Evolutionary conservation across 148 eudicot species (phyloP).

Genomic region (Camellia lanceoleosa): DNA sequence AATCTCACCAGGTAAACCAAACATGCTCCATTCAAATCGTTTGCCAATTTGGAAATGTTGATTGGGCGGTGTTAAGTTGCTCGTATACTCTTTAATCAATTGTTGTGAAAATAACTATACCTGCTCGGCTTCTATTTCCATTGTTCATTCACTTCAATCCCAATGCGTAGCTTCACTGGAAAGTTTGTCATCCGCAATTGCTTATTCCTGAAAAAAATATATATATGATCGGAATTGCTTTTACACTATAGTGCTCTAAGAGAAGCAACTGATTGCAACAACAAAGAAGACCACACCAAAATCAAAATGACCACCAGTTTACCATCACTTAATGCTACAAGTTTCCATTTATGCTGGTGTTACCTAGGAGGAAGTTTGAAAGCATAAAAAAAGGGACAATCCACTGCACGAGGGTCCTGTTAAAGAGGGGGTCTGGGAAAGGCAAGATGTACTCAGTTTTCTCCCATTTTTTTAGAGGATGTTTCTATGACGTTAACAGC

Average conservation of each 20-base stretch:
- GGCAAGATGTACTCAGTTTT: no score
- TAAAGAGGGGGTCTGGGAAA: no score
- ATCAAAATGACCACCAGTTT: background rate
- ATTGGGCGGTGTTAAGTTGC: background rate
- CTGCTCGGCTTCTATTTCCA: background rate
- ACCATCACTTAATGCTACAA: background rate
- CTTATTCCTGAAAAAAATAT: constrained; percentile 11
- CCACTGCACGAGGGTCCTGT: no score
- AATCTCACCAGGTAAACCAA: background rate
- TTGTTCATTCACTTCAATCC: background rate
- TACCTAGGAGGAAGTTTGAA: no score
- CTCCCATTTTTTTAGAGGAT: no score
- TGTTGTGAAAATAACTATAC: background rate
- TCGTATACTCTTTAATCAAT: background rate
- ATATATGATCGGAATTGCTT: background rate
- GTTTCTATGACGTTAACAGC: no score
- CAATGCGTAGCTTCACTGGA: background rate
- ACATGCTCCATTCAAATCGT: no score
- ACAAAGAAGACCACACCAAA: background rate
- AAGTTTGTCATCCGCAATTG: constrained; percentile 7
- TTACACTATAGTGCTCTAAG: background rate
- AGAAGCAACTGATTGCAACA: background rate
- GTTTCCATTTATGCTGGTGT: background rate
- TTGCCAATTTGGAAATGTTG: background rate
- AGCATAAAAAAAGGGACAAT: no score